phyloP scores from a whole-genome alignment of 2,329 filamentous ascomycete genomes.

The Elsinoe necatrix region DNA sequence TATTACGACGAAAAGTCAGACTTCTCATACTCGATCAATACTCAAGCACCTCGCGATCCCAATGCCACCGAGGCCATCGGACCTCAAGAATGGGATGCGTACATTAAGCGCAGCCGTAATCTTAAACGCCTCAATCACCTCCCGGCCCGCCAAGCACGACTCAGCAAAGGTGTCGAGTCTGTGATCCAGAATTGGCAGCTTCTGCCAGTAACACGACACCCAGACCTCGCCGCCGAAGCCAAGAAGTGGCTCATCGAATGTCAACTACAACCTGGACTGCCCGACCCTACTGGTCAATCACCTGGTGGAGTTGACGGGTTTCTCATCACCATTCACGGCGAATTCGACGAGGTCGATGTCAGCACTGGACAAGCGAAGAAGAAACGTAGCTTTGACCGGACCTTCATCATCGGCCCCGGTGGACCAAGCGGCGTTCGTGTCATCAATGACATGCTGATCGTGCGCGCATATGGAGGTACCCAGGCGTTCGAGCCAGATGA shows the following conservation, averaged over 20 bases:
- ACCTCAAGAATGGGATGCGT: slow-evolving; percentile 58
- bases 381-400: slow-evolving; percentile 68
- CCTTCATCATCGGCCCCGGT: slow-evolving; percentile 70
- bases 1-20: slow-evolving; percentile 70
- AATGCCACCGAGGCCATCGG: slow-evolving; percentile 29
- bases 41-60: slow-evolving; percentile 45
- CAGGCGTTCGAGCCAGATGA: slow-evolving; percentile 43
- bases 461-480: slow-evolving; percentile 57
- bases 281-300: slow-evolving; percentile 58
- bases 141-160: slow-evolving; percentile 54
- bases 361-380: slow-evolving; percentile 47
- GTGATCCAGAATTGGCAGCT: slow-evolving; percentile 62
- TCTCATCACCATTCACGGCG: slow-evolving; percentile 69
- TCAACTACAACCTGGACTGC: slow-evolving; percentile 61
- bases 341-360: slow-evolving; percentile 66
- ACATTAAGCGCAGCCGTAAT: slow-evolving; percentile 72
- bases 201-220: slow-evolving; percentile 66
- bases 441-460: slow-evolving; percentile 67
- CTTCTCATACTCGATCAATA: slow-evolving; percentile 70
- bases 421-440: slow-evolving; percentile 60
- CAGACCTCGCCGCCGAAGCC: slow-evolving; percentile 56
- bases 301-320: slow-evolving; percentile 65
- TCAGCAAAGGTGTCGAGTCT: slow-evolving; percentile 54
- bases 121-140: slow-evolving; percentile 59
- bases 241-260: slow-evolving; percentile 78